phyloP scores from a whole-genome alignment of 2,329 filamentous ascomycete genomes.

The Alternaria viburni region DNA sequence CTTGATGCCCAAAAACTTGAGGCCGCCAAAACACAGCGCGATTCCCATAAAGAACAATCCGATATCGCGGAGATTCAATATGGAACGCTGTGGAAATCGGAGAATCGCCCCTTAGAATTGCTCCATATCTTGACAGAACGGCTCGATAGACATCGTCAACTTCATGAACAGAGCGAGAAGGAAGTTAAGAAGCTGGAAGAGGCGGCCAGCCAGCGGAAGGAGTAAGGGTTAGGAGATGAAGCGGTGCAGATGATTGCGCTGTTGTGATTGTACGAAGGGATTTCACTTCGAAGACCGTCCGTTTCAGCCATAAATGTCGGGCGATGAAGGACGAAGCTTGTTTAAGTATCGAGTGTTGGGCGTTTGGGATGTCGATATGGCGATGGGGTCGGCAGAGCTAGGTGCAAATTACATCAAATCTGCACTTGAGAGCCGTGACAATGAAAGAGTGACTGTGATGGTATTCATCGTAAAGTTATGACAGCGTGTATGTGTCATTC shows the following conservation, averaged over 20 bases:
- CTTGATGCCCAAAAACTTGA: too few relatives aligned
- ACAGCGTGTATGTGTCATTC: neutral
- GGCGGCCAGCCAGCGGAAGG: neutral
- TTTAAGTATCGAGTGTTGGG: neutral
- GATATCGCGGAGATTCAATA: too few relatives aligned
- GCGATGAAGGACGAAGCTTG: fast-evolving
- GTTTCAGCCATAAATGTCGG: neutral
- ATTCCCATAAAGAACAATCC: too few relatives aligned
- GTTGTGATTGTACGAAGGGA: neutral
- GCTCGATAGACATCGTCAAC: too few relatives aligned
- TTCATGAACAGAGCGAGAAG: too few relatives aligned
- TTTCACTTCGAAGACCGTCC: neutral
- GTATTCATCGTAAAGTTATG: neutral
- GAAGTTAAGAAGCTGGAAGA: too few relatives aligned
- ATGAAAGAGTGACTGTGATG: neutral
- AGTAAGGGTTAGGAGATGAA: neutral
- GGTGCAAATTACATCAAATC: neutral
- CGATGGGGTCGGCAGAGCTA: neutral
- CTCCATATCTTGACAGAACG: too few relatives aligned
- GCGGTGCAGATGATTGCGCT: too few relatives aligned
- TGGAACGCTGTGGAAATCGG: too few relatives aligned
- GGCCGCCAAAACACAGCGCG: too few relatives aligned
- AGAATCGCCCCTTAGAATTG: too few relatives aligned
- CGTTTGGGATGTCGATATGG: neutral
- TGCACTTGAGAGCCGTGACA: neutral